Base-by-base conservation (phyloP, 129 eudicot species). In the Helichrysum umbraculigerum region DNA sequence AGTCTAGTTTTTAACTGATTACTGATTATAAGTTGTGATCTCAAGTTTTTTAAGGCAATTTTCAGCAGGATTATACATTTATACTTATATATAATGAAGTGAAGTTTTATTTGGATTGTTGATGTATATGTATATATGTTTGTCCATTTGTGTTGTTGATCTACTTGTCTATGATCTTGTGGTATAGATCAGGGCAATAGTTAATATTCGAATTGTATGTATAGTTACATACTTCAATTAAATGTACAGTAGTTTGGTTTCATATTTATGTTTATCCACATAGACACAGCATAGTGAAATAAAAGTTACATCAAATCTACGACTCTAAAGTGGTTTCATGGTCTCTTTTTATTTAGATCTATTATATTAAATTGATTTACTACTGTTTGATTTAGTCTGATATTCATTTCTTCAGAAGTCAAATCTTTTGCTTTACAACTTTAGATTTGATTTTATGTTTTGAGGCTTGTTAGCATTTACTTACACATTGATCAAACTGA, bases 91-190 rank as follows among this genome's bases (percentile, higher is more conserved):
- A 14, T 25, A 25, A 25, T 25, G 28, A 25, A 25, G 3, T 47
- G 54, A 47, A 47, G 54, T 47, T 47, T 12, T 11, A 2, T 54
- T 16, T 72, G 19, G 52, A 35, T 72, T 21, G 34, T 56, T 57
- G 19, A 35, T 57, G 63, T 59, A 59, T 11, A 25, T 14, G 54
- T 47, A 47, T 47, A 14, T 47, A 5, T 21, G 37, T 59, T 41
- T 35, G 39, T 37, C 58, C 8, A 8, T 59, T 6, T 58, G 15
- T 58, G 68, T 30, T 58, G 42, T 37, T 6, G 77, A 73, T 73
- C 77, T 59, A 73, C 54, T 17, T 8, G 57, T 37, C 25, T 20
- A 59, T 37, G 77, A 59, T 59, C 14, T 20, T 17, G 51, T 71
- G 29, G 64, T 51, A 47, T 33, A 8, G 76, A 30, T 71, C 76